Percentiles rank a stretch among this genome's conserved stretches.
These are phyloP conservation scores for Neopestalotiopsis rosae DNA, from an alignment of 2,329 filamentous ascomycete species.

Conservation along the genomic window DNA sequence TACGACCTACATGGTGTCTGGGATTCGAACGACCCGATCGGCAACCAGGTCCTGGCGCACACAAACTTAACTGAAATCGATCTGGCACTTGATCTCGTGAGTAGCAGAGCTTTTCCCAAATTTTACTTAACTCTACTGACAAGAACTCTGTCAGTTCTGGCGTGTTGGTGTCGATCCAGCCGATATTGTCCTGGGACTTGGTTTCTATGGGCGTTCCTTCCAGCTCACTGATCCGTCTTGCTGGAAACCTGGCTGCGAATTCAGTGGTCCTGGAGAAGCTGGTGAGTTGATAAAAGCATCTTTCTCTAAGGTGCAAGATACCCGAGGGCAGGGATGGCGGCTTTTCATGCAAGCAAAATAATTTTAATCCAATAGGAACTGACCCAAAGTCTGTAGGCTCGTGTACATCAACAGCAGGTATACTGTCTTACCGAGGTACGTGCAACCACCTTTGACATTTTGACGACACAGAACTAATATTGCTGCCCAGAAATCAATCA, in stretches of 20 bases:
- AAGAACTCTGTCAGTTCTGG: constrained; percentile 15
- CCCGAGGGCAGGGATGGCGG: too few species aligned
- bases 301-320: too few species aligned
- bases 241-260: not conserved
- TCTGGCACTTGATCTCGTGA: constrained; percentile 28
- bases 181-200: constrained; percentile 36
- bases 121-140: too few species aligned
- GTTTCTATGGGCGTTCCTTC: constrained; percentile 33
- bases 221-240: not conserved
- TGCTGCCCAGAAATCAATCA: not conserved
- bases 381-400: too few species aligned
- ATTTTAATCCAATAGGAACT: too few species aligned
- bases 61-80: constrained; percentile 41
- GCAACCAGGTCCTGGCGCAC: constrained; percentile 30
- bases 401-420: too few species aligned
- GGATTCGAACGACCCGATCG: constrained; percentile 27
- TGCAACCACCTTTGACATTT: too few species aligned
- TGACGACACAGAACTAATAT: too few species aligned
- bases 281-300: too few species aligned
- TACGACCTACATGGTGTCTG: constrained; percentile 44
- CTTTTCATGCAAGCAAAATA: too few species aligned
- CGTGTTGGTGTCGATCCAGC: constrained; percentile 29
- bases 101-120: too few species aligned
- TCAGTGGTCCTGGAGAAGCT: not conserved
- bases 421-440: too few species aligned